A percentile compares a stretch with the other conserved stretches of the same genome.
Evolutionary conservation across 176 grass and related monocot genomes (phyloP).

Genomic region (Ananas comosus): DNA sequence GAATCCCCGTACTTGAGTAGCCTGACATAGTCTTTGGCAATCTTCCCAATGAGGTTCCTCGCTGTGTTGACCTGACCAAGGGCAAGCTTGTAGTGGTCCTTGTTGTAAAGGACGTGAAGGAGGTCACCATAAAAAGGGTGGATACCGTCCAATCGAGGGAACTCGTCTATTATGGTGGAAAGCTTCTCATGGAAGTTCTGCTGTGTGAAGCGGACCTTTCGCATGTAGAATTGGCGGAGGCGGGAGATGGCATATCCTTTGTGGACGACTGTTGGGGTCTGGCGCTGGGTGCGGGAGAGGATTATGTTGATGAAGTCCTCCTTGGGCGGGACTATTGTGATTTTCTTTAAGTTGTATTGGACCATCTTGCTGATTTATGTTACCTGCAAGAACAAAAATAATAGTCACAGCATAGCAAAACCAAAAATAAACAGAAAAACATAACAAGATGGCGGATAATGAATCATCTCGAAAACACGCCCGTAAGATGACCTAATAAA

Average conservation of each 20-base stretch:
- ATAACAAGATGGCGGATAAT: no score
- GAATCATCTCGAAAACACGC: no score
- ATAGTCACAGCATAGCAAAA: no score
- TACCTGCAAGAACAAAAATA: no score
- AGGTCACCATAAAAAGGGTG: slow-evolving; percentile 71
- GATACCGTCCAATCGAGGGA: slow-evolving; percentile 54
- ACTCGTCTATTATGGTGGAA: slow-evolving; percentile 56
- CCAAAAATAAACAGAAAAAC: no score
- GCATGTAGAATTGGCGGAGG: slow-evolving; percentile 77
- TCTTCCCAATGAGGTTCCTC: slow-evolving; percentile 63
- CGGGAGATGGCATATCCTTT: slow-evolving; percentile 59
- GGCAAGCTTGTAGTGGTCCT: slow-evolving; percentile 84
- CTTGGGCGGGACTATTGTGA: slow-evolving; percentile 57
- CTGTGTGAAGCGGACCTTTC: slow-evolving; percentile 55
- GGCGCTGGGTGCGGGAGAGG: slow-evolving; percentile 64
- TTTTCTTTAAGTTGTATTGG: slow-evolving; percentile 78
- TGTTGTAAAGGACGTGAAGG: slow-evolving; percentile 69
- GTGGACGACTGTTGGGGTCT: slow-evolving; percentile 78
- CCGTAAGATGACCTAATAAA: no score
- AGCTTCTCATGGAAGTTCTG: slow-evolving; percentile 79
- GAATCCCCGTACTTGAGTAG: slow-evolving; percentile 68
- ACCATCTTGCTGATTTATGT: slow-evolving; percentile 33
- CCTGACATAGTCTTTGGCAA: slow-evolving; percentile 60
- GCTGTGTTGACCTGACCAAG: slow-evolving; percentile 67
- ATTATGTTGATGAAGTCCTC: slow-evolving; percentile 82